These are phyloP conservation scores for Tricladium varicosporioides DNA, from an alignment of 2,329 filamentous ascomycete species.

Conservation along the genomic window DNA sequence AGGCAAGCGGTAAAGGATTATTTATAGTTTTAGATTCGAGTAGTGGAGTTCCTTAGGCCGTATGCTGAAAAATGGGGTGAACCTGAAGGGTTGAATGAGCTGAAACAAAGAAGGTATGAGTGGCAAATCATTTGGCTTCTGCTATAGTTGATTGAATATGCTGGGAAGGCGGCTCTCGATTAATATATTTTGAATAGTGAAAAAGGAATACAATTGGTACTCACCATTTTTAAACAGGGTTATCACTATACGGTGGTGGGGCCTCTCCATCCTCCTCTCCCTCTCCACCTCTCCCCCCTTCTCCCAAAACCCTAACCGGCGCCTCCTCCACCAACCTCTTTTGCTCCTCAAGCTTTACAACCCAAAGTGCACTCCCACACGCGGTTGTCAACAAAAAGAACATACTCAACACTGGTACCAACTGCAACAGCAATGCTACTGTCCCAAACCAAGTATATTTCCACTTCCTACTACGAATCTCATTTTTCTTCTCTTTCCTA, in stretches of 20 bases:
- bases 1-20: too few species aligned
- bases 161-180: too few species aligned
- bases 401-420: slow-evolving; percentile 90
- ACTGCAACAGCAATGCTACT: slow-evolving; percentile 76
- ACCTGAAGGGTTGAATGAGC: too few species aligned
- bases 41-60: too few species aligned
- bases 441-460: slow-evolving; percentile 92
- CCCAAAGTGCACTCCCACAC: slow-evolving; percentile 84
- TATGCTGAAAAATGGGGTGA: too few species aligned
- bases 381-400: slow-evolving; percentile 89
- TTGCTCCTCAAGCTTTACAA: slow-evolving; percentile 67
- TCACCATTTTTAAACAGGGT: slow-evolving; percentile 29
- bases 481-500: slow-evolving; percentile 70
- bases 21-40: too few species aligned
- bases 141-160: too few species aligned
- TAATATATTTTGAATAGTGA: too few species aligned
- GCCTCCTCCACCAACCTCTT: slow-evolving; percentile 26
- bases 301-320: slow-evolving; percentile 12
- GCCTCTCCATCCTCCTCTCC: neutral
- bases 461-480: slow-evolving; percentile 66
- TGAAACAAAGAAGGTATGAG: too few species aligned
- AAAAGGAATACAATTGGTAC: too few species aligned
- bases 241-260: slow-evolving; percentile 30
- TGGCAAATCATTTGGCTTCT: too few species aligned
- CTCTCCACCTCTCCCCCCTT: slow-evolving; percentile 14